Evolutionary conservation across 345 rosid genomes (phyloP).

Genomic region (Euphorbia peplus): DNA sequence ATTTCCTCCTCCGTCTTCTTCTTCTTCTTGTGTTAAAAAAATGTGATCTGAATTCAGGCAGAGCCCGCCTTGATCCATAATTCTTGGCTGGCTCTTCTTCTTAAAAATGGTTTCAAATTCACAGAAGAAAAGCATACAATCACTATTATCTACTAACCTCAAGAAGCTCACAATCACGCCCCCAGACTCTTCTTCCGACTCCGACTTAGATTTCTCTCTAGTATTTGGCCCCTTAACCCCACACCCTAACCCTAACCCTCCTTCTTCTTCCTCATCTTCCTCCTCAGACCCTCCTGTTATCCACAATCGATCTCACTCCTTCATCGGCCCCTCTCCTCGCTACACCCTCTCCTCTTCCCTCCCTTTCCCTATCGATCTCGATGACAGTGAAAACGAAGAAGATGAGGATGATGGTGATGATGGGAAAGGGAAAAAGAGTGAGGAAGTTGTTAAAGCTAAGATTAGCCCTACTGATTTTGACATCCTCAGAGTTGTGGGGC

Average conservation of each 20-base stretch:
- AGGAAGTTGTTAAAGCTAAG: constrained; percentile 12
- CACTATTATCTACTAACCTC: constrained; percentile 46
- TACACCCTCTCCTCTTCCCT: constrained; percentile 42
- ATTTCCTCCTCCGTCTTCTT: not conserved
- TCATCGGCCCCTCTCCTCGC: constrained; percentile 75
- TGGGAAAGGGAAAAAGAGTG: not conserved
- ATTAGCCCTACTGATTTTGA: constrained; percentile 62
- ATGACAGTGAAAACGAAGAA: constrained; percentile 34
- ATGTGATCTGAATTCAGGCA: constrained; percentile 24
- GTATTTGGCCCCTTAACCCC: constrained; percentile 54
- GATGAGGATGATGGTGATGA: not conserved
- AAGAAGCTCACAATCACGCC: constrained; percentile 53
- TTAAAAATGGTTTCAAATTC: constrained; percentile 35
- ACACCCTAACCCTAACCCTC: constrained; percentile 24
- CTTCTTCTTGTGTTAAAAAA: not conserved
- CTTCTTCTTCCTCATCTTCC: constrained; percentile 31
- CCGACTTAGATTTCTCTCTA: constrained; percentile 53
- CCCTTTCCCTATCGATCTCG: constrained; percentile 40
- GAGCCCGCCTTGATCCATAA: constrained; percentile 26
- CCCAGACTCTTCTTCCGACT: constrained; percentile 31
- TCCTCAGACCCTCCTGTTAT: constrained; percentile 48
- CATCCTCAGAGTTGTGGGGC: constrained; percentile 60
- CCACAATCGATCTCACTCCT: constrained; percentile 68
- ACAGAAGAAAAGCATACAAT: constrained; percentile 45
- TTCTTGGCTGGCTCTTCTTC: constrained; percentile 29